Percentiles rank a stretch among this genome's conserved stretches.
Conservation (phyloP, 73 alveolate species). For the Paramecium octaurelia region DNA sequence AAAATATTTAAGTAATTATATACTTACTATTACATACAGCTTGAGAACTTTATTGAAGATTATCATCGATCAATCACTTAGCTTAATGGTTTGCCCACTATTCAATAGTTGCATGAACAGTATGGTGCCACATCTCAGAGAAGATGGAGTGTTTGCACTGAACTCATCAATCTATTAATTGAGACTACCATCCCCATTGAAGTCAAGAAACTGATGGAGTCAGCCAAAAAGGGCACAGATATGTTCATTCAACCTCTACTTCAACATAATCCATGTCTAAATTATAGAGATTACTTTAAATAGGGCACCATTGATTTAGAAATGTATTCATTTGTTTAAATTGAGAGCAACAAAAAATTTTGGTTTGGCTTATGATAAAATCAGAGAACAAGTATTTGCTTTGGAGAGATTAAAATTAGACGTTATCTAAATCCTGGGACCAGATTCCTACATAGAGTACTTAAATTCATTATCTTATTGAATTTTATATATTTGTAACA, state of each 20-base stretch:
- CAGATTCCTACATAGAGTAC: background rate
- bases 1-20: background rate
- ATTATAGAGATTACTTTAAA: background rate
- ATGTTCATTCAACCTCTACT: background rate
- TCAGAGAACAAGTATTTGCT: background rate
- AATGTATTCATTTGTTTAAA: background rate
- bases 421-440: background rate
- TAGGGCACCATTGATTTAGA: background rate
- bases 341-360: constrained; percentile 6
- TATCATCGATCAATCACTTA: background rate
- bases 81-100: background rate
- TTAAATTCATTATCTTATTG: background rate
- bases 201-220: constrained; percentile 5
- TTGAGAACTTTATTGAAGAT: background rate
- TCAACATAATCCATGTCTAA: background rate
- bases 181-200: background rate
- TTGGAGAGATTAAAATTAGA: background rate
- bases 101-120: background rate
- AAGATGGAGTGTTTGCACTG: constrained; percentile 44
- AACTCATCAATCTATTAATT: background rate
- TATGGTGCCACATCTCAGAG: background rate
- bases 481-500: background rate
- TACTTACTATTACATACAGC: background rate
- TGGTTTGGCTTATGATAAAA: background rate
- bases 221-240: background rate